A percentile compares a stretch with the other conserved stretches of the same genome.
These are phyloP conservation scores for Rhodotorula graminis DNA, from an alignment of 768 basidiomycete genomes.

Conservation along the genomic window DNA sequence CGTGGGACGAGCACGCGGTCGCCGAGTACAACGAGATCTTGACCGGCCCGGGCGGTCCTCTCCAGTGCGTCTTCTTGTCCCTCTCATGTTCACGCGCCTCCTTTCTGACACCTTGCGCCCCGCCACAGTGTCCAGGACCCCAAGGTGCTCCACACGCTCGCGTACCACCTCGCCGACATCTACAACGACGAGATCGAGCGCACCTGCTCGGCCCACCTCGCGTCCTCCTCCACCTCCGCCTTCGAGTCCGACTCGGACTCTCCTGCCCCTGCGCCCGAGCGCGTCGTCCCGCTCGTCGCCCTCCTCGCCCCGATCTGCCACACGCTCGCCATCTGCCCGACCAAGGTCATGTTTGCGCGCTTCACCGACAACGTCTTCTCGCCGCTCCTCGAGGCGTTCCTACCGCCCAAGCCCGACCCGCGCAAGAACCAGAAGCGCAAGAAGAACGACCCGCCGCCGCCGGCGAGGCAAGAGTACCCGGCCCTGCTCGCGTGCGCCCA, in stretches of 20 bases:
- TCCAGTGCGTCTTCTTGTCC: slow-evolving; percentile 58
- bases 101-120: neutral
- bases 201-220: slow-evolving; percentile 16
- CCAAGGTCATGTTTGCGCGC: slow-evolving; percentile 65
- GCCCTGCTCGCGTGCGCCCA: slow-evolving; percentile 41
- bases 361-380: slow-evolving; percentile 63
- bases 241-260: neutral
- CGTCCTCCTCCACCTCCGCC: neutral
- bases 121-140: slow-evolving; percentile 58
- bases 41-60: slow-evolving; percentile 63
- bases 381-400: slow-evolving; percentile 62
- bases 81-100: neutral
- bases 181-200: slow-evolving; percentile 84
- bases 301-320: slow-evolving; percentile 66
- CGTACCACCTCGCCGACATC: slow-evolving; percentile 82
- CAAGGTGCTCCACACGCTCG: slow-evolving; percentile 69
- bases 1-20: slow-evolving; percentile 62
- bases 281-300: slow-evolving; percentile 54
- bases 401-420: slow-evolving; percentile 21
- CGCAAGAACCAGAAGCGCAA: slow-evolving; percentile 39
- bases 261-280: slow-evolving; percentile 34
- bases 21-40: slow-evolving; percentile 67
- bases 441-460: slow-evolving; percentile 46
- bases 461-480: slow-evolving; percentile 41
- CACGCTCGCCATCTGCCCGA: slow-evolving; percentile 65